Conservation (phyloP, 2,329 filamentous ascomycete genomes). For the Lasiodiplodia sp. region DNA sequence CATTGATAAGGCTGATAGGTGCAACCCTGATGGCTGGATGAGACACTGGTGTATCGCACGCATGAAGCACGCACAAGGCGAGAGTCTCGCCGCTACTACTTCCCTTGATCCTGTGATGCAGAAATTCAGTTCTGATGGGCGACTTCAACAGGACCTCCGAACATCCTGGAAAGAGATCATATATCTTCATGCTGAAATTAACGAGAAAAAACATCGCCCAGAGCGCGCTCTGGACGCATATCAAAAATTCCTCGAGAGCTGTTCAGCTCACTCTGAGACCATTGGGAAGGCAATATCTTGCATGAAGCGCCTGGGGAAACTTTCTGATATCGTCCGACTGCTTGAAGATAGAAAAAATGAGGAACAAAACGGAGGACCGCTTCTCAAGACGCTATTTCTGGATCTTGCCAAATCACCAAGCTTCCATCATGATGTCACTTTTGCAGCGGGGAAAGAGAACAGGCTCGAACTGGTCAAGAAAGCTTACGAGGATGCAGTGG, state of each 20-base stretch:
- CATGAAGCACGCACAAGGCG: neutral
- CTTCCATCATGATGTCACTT: conserved; percentile 11
- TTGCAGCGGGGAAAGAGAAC: neutral
- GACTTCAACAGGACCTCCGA: neutral
- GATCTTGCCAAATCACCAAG: neutral
- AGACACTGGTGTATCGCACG: neutral
- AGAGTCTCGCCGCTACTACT: neutral
- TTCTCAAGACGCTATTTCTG: neutral
- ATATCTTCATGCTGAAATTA: neutral
- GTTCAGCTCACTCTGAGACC: neutral
- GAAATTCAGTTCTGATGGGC: neutral
- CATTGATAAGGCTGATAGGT: neutral
- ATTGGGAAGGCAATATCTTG: neutral
- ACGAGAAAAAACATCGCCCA: no score
- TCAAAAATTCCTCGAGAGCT: neutral
- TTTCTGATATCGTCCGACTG: neutral
- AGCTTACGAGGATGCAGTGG: neutral
- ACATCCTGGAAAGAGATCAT: conserved; percentile 7
- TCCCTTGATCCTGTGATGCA: neutral
- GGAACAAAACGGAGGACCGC: neutral
- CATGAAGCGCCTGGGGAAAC: neutral
- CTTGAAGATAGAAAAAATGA: neutral
- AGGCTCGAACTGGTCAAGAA: neutral
- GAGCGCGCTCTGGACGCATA: neutral
- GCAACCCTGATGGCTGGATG: conserved; percentile 8